Percentiles rank a stretch among this genome's conserved stretches.
Conservation (phyloP, 164 flowering plant genomes). For the Cinnamomum chago region DNA sequence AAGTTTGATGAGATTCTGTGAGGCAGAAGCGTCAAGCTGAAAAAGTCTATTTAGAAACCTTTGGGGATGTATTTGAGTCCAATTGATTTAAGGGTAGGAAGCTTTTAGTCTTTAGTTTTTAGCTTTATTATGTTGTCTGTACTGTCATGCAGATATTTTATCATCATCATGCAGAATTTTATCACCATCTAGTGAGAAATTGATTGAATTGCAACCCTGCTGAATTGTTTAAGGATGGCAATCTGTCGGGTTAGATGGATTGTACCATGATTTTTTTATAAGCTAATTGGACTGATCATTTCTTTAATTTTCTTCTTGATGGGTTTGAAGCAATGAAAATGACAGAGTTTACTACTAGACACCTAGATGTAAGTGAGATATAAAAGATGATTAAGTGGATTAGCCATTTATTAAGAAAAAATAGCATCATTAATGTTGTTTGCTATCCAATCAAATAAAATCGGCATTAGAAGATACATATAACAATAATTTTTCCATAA, state of each 20-base stretch:
- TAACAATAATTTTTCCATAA: too few relatives aligned
- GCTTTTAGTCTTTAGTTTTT: not conserved
- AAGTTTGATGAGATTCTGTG: conserved; percentile 23
- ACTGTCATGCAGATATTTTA: not conserved
- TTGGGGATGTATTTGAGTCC: not conserved
- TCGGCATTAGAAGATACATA: too few relatives aligned
- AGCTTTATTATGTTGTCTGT: not conserved
- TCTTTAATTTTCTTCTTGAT: not conserved
- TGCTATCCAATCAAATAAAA: too few relatives aligned
- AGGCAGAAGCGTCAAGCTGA: conserved; percentile 12
- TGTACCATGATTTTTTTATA: not conserved
- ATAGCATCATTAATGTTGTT: too few relatives aligned
- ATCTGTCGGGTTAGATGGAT: too few relatives aligned
- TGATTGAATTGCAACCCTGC: too few relatives aligned
- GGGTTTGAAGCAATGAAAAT: not conserved
- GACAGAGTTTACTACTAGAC: not conserved
- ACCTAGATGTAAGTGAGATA: too few relatives aligned
- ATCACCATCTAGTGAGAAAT: not conserved
- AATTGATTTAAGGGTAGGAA: not conserved
- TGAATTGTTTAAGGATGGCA: too few relatives aligned
- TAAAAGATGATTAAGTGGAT: too few relatives aligned
- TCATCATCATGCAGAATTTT: not conserved
- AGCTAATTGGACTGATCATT: not conserved
- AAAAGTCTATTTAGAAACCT: conserved; percentile 7
- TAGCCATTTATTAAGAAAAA: too few relatives aligned